phyloP scores from a whole-genome alignment of 306 rosid genomes.

The Potentilla sterilis region DNA sequence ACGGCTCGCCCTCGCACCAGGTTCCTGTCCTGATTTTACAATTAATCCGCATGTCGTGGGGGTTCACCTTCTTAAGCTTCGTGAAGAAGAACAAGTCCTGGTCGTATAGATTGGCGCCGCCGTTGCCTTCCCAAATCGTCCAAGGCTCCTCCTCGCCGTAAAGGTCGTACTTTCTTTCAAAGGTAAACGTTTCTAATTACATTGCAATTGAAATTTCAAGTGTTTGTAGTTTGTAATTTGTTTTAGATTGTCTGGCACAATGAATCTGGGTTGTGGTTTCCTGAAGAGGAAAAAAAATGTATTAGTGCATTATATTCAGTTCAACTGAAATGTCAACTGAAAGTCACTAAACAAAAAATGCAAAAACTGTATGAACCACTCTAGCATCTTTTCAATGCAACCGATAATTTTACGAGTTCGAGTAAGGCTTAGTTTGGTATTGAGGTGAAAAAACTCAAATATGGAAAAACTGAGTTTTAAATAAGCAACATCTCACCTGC shows the following conservation, averaged over 20 bases:
- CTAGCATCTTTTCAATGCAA: background rate
- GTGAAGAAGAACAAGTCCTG: background rate
- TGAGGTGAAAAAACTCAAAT: too few relatives aligned
- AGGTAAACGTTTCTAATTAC: too few relatives aligned
- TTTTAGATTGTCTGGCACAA: too few relatives aligned
- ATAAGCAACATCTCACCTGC: too few relatives aligned
- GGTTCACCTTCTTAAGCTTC: background rate
- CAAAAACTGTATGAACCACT: background rate
- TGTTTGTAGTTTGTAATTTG: too few relatives aligned
- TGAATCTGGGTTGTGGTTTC: too few relatives aligned
- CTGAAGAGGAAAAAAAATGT: too few relatives aligned
- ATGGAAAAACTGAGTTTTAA: too few relatives aligned
- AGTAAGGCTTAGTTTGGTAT: too few relatives aligned
- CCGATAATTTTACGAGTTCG: background rate
- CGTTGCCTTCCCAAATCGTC: background rate
- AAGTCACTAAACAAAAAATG: background rate
- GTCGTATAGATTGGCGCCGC: background rate
- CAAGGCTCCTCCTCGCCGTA: conserved; percentile 4
- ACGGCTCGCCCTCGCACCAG: conserved; percentile 6
- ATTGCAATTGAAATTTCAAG: too few relatives aligned
- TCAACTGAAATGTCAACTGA: too few relatives aligned
- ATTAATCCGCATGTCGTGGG: background rate
- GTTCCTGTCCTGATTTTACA: background rate
- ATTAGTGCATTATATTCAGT: too few relatives aligned
- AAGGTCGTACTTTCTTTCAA: background rate